phyloP scores from a whole-genome alignment of 2,329 filamentous ascomycete genomes.

The Tothia fuscella region DNA sequence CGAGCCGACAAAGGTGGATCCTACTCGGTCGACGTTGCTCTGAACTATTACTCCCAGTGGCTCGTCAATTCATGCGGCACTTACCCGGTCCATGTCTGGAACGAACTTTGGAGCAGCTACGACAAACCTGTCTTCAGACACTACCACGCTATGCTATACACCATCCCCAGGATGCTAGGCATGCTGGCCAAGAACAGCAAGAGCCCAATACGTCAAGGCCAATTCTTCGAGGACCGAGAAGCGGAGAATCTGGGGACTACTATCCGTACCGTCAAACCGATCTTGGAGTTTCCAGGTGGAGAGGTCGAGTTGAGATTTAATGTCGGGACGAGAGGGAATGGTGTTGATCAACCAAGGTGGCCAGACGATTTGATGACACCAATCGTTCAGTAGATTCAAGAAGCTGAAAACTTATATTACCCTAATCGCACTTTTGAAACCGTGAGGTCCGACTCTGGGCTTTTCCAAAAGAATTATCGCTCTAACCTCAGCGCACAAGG shows the following conservation, averaged over 20 bases:
- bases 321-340: conserved; percentile 39
- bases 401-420: too few species aligned
- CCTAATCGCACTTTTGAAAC: too few species aligned
- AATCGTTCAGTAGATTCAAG: background rate
- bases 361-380: conserved; percentile 30
- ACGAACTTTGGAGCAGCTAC: conserved; percentile 35
- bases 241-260: conserved; percentile 26
- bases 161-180: conserved; percentile 29
- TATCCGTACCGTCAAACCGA: conserved; percentile 32
- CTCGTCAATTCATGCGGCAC: conserved; percentile 21
- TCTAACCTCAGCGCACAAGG: too few species aligned
- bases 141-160: conserved; percentile 36
- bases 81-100: conserved; percentile 33
- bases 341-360: conserved; percentile 37
- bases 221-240: conserved; percentile 36
- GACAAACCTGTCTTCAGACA: conserved; percentile 38
- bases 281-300: conserved; percentile 28
- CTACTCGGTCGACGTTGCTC: conserved; percentile 29
- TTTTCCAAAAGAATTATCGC: too few species aligned
- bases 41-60: conserved; percentile 28
- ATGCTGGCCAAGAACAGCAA: conserved; percentile 29
- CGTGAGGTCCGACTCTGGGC: too few species aligned
- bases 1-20: conserved; percentile 29
- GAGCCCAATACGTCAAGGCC: conserved; percentile 31
- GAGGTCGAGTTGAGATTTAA: conserved; percentile 33